Evolutionary conservation across 345 rosid species (phyloP), one percentile per base, ranked within the genome.

Genomic region (Eutrema yunnanense): DNA sequence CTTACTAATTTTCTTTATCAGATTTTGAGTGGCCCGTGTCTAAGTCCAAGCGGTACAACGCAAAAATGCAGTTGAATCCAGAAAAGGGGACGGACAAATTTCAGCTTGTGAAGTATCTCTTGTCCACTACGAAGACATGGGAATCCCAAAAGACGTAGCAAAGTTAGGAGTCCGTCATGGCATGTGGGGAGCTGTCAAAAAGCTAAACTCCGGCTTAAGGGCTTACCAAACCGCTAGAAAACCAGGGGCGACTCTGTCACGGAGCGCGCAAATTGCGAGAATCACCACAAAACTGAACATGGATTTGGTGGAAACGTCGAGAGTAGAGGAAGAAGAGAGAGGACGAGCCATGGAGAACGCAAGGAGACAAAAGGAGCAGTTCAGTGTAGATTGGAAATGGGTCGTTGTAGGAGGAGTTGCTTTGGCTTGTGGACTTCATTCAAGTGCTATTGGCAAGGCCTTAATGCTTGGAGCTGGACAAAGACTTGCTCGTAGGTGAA

Each of bases 131-230:
- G 99, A 95, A 81, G 99, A 95, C 80, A 90, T 95, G 99, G 98
- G 97, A 32, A 92, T 95, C 76, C 99, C 99, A 22, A 90, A 86
- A 86, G 99, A 95, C 9, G 97, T 95, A 43, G 99, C 98, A 1
- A 95, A 92, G 82, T 55, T 95, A 80, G 99, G 94, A 34, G 77
- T 95, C 47, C 90, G 98, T 8, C 99, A 88, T 69, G 99, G 94
- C 59, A 92, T 92, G 98, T 95, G 99, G 99, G 98, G 98, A 72
- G 85, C 97, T 0, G 88, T 90, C 48, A 95, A 88, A 83, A 95
- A 92, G 76, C 75, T 92, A 63, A 91, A 92, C 76, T 82, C 88
- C 0, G 97, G 97, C 36, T 70, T 95, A 84, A 85, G 96, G 76
- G 90, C 87, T 0, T 95, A 92, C 81, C 98, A 92, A 82, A 81